phyloP scores from a whole-genome alignment of 176 grass and related monocot species.

The Cenchrus fungigraminus region DNA sequence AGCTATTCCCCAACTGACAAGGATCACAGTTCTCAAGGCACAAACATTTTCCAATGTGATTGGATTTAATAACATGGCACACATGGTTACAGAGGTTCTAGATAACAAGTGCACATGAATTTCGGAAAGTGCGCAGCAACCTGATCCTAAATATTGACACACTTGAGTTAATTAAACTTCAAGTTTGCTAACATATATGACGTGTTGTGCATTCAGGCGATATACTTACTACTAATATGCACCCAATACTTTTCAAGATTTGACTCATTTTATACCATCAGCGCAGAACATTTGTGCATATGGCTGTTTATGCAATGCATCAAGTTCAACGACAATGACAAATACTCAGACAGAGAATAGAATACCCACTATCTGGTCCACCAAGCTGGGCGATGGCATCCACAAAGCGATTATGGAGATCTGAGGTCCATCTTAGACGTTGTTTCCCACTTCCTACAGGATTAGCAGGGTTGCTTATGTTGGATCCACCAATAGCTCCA shows the following conservation, averaged over 20 bases:
- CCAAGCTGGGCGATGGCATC: constrained; percentile 94
- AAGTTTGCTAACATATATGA: not conserved
- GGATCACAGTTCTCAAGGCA: constrained; percentile 31
- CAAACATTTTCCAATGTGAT: constrained; percentile 49
- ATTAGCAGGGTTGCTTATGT: constrained; percentile 61
- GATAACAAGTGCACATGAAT: constrained; percentile 21
- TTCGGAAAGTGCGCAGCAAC: not conserved
- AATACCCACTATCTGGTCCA: constrained; percentile 98
- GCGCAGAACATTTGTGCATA: not conserved
- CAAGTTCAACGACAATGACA: constrained; percentile 22
- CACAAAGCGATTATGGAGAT: constrained; percentile 97
- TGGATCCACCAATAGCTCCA: constrained; percentile 65
- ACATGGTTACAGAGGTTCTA: constrained; percentile 28
- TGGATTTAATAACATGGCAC: constrained; percentile 39
- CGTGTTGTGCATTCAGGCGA: not conserved
- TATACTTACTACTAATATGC: not conserved
- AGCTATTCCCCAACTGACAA: constrained; percentile 30
- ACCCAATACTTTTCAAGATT: not conserved
- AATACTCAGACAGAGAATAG: constrained; percentile 60
- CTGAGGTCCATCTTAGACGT: constrained; percentile 87
- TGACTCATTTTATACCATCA: not conserved
- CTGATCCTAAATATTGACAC: constrained; percentile 27
- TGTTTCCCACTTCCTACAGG: constrained; percentile 76
- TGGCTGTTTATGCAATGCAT: constrained; percentile 6
- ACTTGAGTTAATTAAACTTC: not conserved